Evolutionary conservation across 2,329 filamentous ascomycete genomes (phyloP), one percentile per base, ranked within the genome.

Genomic region (Fusarium newnesense): DNA sequence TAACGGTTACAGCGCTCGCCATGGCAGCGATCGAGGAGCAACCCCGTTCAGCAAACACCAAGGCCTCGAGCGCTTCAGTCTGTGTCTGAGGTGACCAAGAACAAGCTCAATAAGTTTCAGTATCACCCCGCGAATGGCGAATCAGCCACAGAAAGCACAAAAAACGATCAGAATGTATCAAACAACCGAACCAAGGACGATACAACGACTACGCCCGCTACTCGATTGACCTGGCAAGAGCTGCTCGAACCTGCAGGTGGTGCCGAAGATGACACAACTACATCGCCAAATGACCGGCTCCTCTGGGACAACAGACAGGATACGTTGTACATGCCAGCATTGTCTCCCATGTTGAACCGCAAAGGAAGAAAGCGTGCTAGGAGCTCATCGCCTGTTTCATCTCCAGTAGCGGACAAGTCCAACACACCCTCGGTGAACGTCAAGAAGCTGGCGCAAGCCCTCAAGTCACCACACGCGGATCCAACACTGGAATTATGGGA

Each of bases 401-500:
- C 93, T 4, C 92, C 93, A 2, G 86, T 87, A 52, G 69, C 81
- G 21, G 83, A 87, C 19, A 86, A 84, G 57, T 75, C 81, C 10
- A 81, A 79, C 32, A 83, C 84, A 2, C 84, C 85, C 11, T 77
- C 86, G 0, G 83, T 91, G 69, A 89, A 93, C 75, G 82, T 91
- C 43, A 87, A 89, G 76, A 86, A 87, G 70, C 81, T 92, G 46
- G 87, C 88, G 43, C 85, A 87, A 60, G 85, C 89, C 2, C 81
- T 93, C 47, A 91, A 88, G 73, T 92, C 92, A 2, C 91, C 91
- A 18, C 89, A 92, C 72, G 87, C 90, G 37, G 93, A 95, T 76
- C 92, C 93, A 42, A 92, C 92, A 5, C 82, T 92, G 37, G 92
- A 95, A 72, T 82, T 95, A 4, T 96, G 93, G 93, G 93, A 93